A percentile compares a stretch with the other conserved stretches of the same genome.
phyloP scores from a whole-genome alignment of 257 asterid species.

The Linaria vulgaris region DNA sequence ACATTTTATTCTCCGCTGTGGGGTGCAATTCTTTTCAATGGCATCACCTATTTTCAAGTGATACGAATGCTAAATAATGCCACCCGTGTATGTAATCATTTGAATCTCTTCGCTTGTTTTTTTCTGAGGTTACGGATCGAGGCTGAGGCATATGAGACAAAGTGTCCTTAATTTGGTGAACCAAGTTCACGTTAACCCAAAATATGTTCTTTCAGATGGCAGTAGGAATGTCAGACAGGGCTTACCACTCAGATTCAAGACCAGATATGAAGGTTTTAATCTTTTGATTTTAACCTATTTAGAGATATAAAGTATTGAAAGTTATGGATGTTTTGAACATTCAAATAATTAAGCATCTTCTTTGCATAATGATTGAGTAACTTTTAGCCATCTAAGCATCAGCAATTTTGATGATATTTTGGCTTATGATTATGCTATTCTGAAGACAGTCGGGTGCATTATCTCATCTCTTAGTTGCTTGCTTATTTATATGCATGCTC shows the following conservation, averaged over 20 bases:
- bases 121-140: constrained; percentile 19
- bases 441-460: constrained; percentile 20
- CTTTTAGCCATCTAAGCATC: constrained; percentile 6
- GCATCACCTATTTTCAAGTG: constrained; percentile 93
- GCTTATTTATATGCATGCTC: constrained; percentile 16
- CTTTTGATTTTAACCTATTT: constrained; percentile 15
- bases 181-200: constrained; percentile 25
- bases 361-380: constrained; percentile 12
- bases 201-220: constrained; percentile 73
- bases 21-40: constrained; percentile 97
- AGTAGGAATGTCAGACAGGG: constrained; percentile 85
- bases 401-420: constrained; percentile 5
- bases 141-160: constrained; percentile 11
- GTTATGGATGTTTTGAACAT: constrained; percentile 2
- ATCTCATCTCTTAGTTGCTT: constrained; percentile 11
- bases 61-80: constrained; percentile 99
- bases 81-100: constrained; percentile 74
- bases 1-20: constrained; percentile 97
- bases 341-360: constrained; percentile 1
- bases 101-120: constrained; percentile 17
- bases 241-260: constrained; percentile 67
- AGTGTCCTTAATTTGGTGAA: constrained; percentile 13
- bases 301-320: constrained; percentile 2
- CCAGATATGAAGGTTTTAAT: constrained; percentile 75
- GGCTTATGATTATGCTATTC: background rate